Evolutionary conservation across 2,329 filamentous ascomycete genomes (phyloP).

Genomic region (Ustulina deusta): DNA sequence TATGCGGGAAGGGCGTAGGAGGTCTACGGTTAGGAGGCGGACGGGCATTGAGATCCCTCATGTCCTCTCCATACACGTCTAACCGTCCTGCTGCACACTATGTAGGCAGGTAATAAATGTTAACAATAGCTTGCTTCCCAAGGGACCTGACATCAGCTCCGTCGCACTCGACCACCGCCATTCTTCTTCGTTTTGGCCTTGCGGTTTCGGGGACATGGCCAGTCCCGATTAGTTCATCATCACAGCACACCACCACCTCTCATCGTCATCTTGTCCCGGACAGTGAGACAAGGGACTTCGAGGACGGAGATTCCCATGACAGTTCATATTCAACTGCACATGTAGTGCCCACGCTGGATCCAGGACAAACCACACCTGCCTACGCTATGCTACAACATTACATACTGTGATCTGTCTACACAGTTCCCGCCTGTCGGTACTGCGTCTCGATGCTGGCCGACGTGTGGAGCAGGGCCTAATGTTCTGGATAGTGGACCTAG

Average conservation of each 20-base stretch:
- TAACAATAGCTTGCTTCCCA: not conserved
- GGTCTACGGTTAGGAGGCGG: not conserved
- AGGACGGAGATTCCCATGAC: not conserved
- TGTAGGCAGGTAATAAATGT: no score
- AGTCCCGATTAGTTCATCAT: not conserved
- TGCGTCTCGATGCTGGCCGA: constrained; percentile 9
- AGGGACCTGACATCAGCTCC: constrained; percentile 5
- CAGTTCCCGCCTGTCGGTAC: constrained; percentile 12
- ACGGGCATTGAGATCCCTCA: constrained; percentile 35
- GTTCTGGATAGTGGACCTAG: not conserved
- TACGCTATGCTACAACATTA: not conserved
- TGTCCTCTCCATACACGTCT: not conserved
- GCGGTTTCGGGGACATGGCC: not conserved
- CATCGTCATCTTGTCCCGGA: constrained; percentile 1
- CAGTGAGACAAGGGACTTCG: not conserved
- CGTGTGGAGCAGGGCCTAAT: constrained; percentile 6
- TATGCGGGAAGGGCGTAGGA: not conserved
- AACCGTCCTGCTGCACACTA: no score
- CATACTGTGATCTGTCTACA: not conserved
- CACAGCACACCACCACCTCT: not conserved
- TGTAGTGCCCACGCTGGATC: not conserved
- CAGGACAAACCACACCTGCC: constrained; percentile 16
- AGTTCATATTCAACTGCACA: not conserved
- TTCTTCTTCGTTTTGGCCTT: not conserved
- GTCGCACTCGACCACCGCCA: constrained; percentile 6